A percentile compares a stretch with the other conserved stretches of the same genome.
Evolutionary conservation across 768 basidiomycete species (phyloP).

Genomic region (Gelatoporia subvermispora): DNA sequence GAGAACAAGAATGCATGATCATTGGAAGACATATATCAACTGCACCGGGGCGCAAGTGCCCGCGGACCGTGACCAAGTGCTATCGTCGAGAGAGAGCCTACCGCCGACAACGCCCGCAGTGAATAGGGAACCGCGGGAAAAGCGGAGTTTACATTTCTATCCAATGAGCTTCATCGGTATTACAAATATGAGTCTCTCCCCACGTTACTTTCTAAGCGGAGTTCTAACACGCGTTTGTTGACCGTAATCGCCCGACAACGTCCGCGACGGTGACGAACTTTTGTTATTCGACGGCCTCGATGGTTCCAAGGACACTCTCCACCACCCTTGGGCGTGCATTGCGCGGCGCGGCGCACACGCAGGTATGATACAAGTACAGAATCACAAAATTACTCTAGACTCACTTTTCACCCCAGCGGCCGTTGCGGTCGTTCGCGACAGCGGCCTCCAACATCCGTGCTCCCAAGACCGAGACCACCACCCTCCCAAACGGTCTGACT

Average conservation of each 20-base stretch:
- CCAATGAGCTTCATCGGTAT: no score
- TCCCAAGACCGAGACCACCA: constrained; percentile 87
- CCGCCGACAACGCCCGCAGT: no score
- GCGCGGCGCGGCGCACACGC: constrained; percentile 32
- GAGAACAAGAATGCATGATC: no score
- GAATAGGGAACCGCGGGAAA: no score
- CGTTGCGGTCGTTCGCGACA: constrained; percentile 72
- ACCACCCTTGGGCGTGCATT: constrained; percentile 38
- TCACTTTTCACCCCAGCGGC: constrained; percentile 28
- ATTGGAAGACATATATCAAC: no score
- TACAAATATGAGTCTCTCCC: no score
- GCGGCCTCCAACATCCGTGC: constrained; percentile 54
- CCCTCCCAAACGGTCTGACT: constrained; percentile 90
- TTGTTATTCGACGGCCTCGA: constrained; percentile 30
- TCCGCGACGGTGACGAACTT: constrained; percentile 21
- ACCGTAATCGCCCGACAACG: constrained; percentile 23
- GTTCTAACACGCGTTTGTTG: no score
- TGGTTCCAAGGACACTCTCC: constrained; percentile 44
- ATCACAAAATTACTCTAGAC: background rate
- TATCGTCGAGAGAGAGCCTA: no score
- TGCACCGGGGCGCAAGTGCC: no score
- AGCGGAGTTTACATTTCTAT: no score
- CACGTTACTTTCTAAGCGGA: no score
- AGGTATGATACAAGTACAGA: constrained; percentile 24
- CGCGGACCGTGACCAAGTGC: no score